Percentiles rank a stretch among this genome's conserved stretches.
These are phyloP conservation scores for Globisporangium apiculatum DNA, from an alignment of 352 stramenopile genomes.

Conservation along the genomic window DNA sequence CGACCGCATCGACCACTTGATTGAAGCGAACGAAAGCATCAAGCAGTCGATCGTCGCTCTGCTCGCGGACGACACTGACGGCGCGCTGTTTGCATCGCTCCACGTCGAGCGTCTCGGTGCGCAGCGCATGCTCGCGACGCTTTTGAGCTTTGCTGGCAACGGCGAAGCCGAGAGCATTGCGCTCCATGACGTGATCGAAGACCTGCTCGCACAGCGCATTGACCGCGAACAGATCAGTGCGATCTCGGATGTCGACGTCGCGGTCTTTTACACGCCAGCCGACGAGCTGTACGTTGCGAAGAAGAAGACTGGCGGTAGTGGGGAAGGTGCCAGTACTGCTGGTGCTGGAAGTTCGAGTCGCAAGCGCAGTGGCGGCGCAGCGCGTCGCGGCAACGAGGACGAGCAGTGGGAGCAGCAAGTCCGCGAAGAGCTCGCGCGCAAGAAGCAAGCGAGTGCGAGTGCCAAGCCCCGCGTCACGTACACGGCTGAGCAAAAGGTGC, in stretches of 20 bases:
- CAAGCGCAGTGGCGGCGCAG: constrained; percentile 20
- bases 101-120: constrained; percentile 45
- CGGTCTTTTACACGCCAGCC: constrained; percentile 52
- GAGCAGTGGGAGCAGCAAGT: constrained; percentile 83
- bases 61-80: constrained; percentile 28
- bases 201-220: constrained; percentile 46
- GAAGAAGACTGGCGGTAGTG: constrained; percentile 23
- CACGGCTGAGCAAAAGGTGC: constrained; percentile 45
- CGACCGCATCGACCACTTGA: constrained; percentile 77
- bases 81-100: constrained; percentile 50
- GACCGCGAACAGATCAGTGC: constrained; percentile 35
- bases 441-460: constrained; percentile 40
- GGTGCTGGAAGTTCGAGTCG: constrained; percentile 4
- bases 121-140: constrained; percentile 58
- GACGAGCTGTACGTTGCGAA: constrained; percentile 73
- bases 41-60: constrained; percentile 46
- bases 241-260: constrained; percentile 54
- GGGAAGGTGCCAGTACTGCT: constrained; percentile 10
- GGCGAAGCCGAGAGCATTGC: constrained; percentile 69
- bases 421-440: constrained; percentile 67
- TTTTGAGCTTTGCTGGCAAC: constrained; percentile 78
- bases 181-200: constrained; percentile 62
- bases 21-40: constrained; percentile 58
- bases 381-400: constrained; percentile 59
- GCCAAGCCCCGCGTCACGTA: constrained; percentile 24